Evolutionary conservation across 257 asterid species (phyloP).

Genomic region (Fraxinus cuspidata): DNA sequence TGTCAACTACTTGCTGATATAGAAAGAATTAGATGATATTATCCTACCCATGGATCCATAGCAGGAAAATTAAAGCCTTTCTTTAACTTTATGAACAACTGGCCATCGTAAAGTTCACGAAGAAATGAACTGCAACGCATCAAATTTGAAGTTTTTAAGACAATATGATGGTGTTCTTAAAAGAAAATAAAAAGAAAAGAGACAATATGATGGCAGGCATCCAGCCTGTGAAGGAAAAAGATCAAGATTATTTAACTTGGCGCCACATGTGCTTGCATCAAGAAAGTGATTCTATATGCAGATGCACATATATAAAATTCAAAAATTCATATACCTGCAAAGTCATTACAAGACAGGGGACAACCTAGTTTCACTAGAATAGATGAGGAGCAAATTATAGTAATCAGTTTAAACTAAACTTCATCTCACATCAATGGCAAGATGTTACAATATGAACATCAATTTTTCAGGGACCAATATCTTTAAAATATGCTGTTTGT

Average conservation of each 20-base stretch:
- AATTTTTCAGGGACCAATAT: background rate
- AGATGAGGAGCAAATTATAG: background rate
- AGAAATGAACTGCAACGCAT: slow-evolving; percentile 67
- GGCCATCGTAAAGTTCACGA: slow-evolving; percentile 94
- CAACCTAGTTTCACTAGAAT: background rate
- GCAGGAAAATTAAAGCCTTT: slow-evolving; percentile 83
- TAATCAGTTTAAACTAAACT: background rate
- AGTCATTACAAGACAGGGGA: background rate
- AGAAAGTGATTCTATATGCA: slow-evolving; percentile 5
- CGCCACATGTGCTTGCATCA: background rate
- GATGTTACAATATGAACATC: background rate
- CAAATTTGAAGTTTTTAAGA: slow-evolving; percentile 1
- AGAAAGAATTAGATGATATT: slow-evolving; percentile 32
- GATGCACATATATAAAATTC: background rate
- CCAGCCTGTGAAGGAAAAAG: slow-evolving; percentile 20
- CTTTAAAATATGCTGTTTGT: background rate
- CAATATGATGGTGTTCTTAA: background rate
- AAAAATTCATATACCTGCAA: background rate
- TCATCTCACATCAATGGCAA: background rate
- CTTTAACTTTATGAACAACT: slow-evolving; percentile 79
- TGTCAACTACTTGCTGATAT: slow-evolving; percentile 2
- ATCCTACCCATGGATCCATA: slow-evolving; percentile 97
- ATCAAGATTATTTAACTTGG: background rate
- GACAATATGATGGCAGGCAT: background rate
- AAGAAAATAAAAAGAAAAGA: no score